phyloP scores from a whole-genome alignment of 192 early-diverging fungal species.

The Coemansia sp. region DNA sequence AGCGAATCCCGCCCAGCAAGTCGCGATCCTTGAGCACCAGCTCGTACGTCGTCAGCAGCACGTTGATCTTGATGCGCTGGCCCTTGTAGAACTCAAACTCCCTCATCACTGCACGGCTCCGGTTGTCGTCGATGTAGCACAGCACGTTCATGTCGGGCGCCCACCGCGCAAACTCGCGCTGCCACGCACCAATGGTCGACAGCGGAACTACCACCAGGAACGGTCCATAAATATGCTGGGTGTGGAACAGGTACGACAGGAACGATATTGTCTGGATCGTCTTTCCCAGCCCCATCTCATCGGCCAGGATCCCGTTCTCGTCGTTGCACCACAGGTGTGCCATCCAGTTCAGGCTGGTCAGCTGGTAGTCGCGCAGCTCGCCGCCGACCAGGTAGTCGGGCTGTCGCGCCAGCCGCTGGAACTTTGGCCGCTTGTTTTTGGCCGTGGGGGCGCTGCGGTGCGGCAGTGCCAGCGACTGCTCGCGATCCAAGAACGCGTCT shows the following conservation, averaged over 20 bases:
- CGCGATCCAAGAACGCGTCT: slow-evolving; percentile 77
- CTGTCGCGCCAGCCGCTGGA: slow-evolving; percentile 70
- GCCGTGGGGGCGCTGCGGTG: slow-evolving; percentile 52
- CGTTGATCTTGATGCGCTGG: slow-evolving; percentile 77
- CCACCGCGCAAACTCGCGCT: slow-evolving; percentile 93
- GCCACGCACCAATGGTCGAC: slow-evolving; percentile 92
- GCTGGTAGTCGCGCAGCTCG: slow-evolving; percentile 90
- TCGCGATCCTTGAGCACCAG: slow-evolving; percentile 87
- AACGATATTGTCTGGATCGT: slow-evolving; percentile 96
- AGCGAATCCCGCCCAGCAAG: slow-evolving; percentile 72
- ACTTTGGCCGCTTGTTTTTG: slow-evolving; percentile 65
- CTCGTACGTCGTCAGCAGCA: slow-evolving; percentile 93
- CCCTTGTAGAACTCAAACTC: slow-evolving; percentile 86
- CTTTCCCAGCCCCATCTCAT: slow-evolving; percentile 95
- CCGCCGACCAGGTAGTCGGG: slow-evolving; percentile 81
- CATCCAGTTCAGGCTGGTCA: slow-evolving; percentile 96
- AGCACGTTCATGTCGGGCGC: slow-evolving; percentile 91
- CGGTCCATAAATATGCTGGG: slow-evolving; percentile 80
- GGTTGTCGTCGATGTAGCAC: slow-evolving; percentile 80
- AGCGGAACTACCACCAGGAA: slow-evolving; percentile 95
- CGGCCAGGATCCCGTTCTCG: slow-evolving; percentile 95
- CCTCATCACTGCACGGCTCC: slow-evolving; percentile 80
- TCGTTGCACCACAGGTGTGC: slow-evolving; percentile 90
- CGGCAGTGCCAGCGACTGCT: slow-evolving; percentile 67
- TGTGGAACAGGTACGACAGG: slow-evolving; percentile 82